These are phyloP conservation scores for Moesziomyces globuligerus DNA, from an alignment of 1,284 basidiomycete species.

Conservation along the genomic window DNA sequence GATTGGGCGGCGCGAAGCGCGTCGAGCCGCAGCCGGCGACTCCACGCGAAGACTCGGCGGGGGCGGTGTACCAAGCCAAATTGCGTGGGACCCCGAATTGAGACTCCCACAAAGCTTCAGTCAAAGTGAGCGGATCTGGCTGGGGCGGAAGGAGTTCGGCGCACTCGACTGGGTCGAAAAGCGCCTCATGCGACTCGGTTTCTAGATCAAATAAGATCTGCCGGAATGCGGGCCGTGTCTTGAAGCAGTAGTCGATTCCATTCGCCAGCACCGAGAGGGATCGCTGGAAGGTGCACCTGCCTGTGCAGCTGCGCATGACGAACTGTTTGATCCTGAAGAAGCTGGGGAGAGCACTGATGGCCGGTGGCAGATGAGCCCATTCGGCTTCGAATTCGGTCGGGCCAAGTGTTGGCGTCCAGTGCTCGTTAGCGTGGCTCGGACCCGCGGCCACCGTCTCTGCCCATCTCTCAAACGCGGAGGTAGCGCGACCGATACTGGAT, in stretches of 20 bases:
- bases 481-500: not conserved
- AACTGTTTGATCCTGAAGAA: slow-evolving; percentile 17
- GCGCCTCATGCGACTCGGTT: slow-evolving; percentile 1
- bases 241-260: slow-evolving; percentile 31
- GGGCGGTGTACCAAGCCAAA: slow-evolving; percentile 12
- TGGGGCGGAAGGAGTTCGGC: slow-evolving; percentile 5
- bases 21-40: slow-evolving; percentile 7
- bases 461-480: not conserved
- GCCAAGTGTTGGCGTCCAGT: not conserved
- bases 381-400: slow-evolving; percentile 21
- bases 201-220: slow-evolving; percentile 24
- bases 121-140: slow-evolving; percentile 4
- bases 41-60: slow-evolving; percentile 1
- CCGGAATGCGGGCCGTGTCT: slow-evolving; percentile 20
- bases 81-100: slow-evolving; percentile 22
- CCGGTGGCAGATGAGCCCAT: slow-evolving; percentile 26
- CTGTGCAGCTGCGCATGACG: slow-evolving; percentile 17
- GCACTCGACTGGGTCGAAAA: slow-evolving; percentile 6
- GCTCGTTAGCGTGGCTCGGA: slow-evolving; percentile 9
- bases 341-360: slow-evolving; percentile 18
- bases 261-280: slow-evolving; percentile 15
- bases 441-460: slow-evolving; percentile 6
- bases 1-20: slow-evolving; percentile 6
- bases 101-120: slow-evolving; percentile 30
- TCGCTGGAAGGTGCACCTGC: slow-evolving; percentile 6